A percentile compares a stretch with the other conserved stretches of the same genome.
phyloP scores from a whole-genome alignment of 495 filamentous ascomycete species.

The Aspergillus bertholletiae region DNA sequence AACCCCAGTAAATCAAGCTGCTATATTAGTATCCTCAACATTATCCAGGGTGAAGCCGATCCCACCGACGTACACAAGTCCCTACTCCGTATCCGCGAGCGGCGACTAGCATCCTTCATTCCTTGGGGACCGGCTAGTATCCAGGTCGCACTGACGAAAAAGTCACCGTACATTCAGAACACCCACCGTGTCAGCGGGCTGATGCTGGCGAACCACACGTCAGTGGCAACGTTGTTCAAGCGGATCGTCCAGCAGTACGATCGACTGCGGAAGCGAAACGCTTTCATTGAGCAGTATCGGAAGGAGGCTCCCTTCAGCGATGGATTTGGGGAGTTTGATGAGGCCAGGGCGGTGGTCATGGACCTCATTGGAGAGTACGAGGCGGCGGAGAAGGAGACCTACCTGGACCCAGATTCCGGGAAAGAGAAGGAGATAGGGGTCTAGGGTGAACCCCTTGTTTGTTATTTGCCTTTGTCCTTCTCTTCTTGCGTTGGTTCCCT shows the following conservation, averaged over 20 bases:
- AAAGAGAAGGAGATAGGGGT: constrained; percentile 42
- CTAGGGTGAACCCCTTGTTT: constrained; percentile 13
- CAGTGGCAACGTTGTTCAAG: constrained; percentile 95
- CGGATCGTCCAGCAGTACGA: constrained; percentile 88
- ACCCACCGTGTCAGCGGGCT: constrained; percentile 92
- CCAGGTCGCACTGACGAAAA: constrained; percentile 94
- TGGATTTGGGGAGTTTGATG: constrained; percentile 91
- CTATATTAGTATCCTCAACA: constrained; percentile 98
- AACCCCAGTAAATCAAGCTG: constrained; percentile 94
- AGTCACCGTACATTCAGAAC: constrained; percentile 83
- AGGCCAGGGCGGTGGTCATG: constrained; percentile 81
- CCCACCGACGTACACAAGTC: constrained; percentile 98
- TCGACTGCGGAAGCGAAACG: constrained; percentile 89
- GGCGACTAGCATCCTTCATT: constrained; percentile 91
- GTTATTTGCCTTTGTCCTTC: constrained; percentile 9
- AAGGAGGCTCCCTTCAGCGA: constrained; percentile 89
- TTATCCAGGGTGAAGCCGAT: constrained; percentile 97
- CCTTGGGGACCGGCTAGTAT: constrained; percentile 99
- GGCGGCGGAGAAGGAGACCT: constrained; percentile 84
- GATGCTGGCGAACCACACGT: constrained; percentile 98
- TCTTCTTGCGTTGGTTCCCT: constrained; percentile 6
- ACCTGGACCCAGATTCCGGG: constrained; percentile 68
- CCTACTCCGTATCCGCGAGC: constrained; percentile 90
- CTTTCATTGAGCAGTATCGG: constrained; percentile 93
- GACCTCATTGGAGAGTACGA: constrained; percentile 93